These are phyloP conservation scores for Retiboletus flavoniger DNA, from an alignment of 1,284 basidiomycete genomes.

Conservation along the genomic window DNA sequence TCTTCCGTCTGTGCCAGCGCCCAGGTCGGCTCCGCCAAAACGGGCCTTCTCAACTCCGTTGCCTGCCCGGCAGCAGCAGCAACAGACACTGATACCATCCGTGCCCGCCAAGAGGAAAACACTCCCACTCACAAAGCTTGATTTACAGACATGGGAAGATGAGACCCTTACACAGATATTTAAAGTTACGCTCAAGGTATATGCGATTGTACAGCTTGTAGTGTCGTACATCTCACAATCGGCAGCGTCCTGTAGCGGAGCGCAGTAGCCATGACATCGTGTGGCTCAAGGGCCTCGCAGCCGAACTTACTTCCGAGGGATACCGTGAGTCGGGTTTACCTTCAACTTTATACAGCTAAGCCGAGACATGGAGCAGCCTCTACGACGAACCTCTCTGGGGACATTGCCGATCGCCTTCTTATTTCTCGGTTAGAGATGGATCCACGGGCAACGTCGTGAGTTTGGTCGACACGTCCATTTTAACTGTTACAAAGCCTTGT, in stretches of 20 bases:
- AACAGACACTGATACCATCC: slow-evolving; percentile 28
- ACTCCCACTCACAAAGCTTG: slow-evolving; percentile 44
- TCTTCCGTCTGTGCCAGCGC: slow-evolving; percentile 30
- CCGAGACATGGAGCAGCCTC: slow-evolving; percentile 17
- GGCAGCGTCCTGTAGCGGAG: slow-evolving; percentile 70
- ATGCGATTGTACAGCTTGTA: slow-evolving; percentile 19
- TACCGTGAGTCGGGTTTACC: slow-evolving; percentile 43
- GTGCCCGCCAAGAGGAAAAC: slow-evolving; percentile 49
- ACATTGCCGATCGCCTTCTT: slow-evolving; percentile 77
- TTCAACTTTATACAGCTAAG: slow-evolving; percentile 1
- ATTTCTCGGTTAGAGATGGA: slow-evolving; percentile 88
- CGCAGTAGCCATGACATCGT: slow-evolving; percentile 68
- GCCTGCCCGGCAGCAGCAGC: slow-evolving; percentile 27
- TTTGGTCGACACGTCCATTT: slow-evolving; percentile 14
- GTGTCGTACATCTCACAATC: slow-evolving; percentile 3
- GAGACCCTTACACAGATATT: slow-evolving; percentile 67
- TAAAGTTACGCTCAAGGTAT: slow-evolving; percentile 78
- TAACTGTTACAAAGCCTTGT: background rate
- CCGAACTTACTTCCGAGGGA: slow-evolving; percentile 72
- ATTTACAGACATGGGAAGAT: slow-evolving; percentile 71
- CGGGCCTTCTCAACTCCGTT: slow-evolving; percentile 29
- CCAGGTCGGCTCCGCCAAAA: slow-evolving; percentile 34
- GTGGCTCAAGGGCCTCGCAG: slow-evolving; percentile 79
- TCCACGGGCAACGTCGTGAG: slow-evolving; percentile 70
- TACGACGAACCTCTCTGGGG: slow-evolving; percentile 46